Conservation (phyloP, 2,329 filamentous ascomycete genomes). For the Penicillium janthinellum region DNA sequence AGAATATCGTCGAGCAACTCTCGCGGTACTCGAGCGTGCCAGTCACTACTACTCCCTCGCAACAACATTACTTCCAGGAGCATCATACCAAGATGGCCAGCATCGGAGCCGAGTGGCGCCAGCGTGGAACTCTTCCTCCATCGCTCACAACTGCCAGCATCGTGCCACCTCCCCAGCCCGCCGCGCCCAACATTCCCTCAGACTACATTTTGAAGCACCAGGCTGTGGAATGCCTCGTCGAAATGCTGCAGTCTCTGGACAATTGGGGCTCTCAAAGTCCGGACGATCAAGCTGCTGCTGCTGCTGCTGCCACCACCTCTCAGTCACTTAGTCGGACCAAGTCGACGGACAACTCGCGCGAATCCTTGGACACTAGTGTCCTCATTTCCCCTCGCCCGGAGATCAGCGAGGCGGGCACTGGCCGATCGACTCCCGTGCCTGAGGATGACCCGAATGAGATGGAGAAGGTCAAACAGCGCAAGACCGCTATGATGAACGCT, state of each 20-base stretch:
- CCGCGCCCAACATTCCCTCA: conserved; percentile 69
- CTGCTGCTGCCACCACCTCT: conserved; percentile 30
- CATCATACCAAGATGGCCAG: conserved; percentile 64
- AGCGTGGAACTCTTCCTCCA: conserved; percentile 80
- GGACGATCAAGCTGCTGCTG: conserved; percentile 52
- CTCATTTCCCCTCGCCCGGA: conserved; percentile 63
- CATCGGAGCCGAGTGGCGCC: conserved; percentile 76
- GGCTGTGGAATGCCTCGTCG: conserved; percentile 83
- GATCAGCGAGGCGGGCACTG: conserved; percentile 54
- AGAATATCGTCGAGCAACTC: conserved; percentile 88
- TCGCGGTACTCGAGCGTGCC: conserved; percentile 82
- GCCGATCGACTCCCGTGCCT: conserved; percentile 66
- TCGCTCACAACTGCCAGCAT: conserved; percentile 81
- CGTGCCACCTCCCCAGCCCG: conserved; percentile 50
- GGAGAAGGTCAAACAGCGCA: conserved; percentile 92
- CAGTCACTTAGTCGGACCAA: conserved; percentile 51
- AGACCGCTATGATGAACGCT: conserved; percentile 87
- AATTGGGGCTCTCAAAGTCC: conserved; percentile 81
- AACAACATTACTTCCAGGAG: conserved; percentile 88
- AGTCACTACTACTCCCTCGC: conserved; percentile 70
- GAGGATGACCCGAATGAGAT: conserved; percentile 92
- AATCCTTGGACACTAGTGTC: conserved; percentile 71
- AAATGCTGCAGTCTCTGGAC: conserved; percentile 84
- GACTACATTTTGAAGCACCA: conserved; percentile 92
- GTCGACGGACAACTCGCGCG: conserved; percentile 63